Evolutionary conservation across 2,329 filamentous ascomycete genomes (phyloP).

Genomic region (Proliferodiscus dingleyae): DNA sequence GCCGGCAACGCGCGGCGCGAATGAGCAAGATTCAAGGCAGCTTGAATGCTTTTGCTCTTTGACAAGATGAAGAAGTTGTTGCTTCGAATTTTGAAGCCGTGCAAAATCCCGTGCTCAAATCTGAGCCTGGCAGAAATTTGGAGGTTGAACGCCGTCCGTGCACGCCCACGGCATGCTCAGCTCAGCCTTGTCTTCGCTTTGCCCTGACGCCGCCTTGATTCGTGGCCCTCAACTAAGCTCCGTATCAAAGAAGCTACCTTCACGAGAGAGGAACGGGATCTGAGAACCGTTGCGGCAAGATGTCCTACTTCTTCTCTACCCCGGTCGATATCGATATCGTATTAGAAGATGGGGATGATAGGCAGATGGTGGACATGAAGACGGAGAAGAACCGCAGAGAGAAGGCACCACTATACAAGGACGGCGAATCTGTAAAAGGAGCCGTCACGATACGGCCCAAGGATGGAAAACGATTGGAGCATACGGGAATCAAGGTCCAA

Average conservation of each 20-base stretch:
- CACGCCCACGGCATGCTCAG: slow-evolving; percentile 16
- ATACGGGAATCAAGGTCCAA: slow-evolving; percentile 98
- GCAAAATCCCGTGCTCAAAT: not conserved
- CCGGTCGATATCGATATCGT: slow-evolving; percentile 99
- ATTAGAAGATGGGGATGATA: slow-evolving; percentile 89
- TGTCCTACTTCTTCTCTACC: slow-evolving; percentile 98
- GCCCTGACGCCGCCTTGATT: not conserved
- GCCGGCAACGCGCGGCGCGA: slow-evolving; percentile 23
- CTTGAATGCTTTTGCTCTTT: not conserved
- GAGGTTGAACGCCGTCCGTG: slow-evolving; percentile 3
- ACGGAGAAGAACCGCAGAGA: slow-evolving; percentile 97
- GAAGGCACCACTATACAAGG: slow-evolving; percentile 94
- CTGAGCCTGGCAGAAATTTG: slow-evolving; percentile 2
- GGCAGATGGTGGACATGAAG: slow-evolving; percentile 94
- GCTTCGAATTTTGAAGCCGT: not conserved
- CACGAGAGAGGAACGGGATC: too few relatives aligned
- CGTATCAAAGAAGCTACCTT: too few relatives aligned
- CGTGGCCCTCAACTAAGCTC: not conserved
- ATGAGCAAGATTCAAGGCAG: slow-evolving; percentile 8
- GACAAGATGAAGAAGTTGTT: not conserved
- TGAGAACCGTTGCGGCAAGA: slow-evolving; percentile 33
- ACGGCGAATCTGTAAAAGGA: slow-evolving; percentile 97
- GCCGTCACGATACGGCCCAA: slow-evolving; percentile 93
- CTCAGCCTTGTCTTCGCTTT: slow-evolving; percentile 14
- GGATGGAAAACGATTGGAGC: slow-evolving; percentile 95